These are phyloP conservation scores for Erodium maritimum DNA, from an alignment of 345 rosid species.

Conservation along the genomic window DNA sequence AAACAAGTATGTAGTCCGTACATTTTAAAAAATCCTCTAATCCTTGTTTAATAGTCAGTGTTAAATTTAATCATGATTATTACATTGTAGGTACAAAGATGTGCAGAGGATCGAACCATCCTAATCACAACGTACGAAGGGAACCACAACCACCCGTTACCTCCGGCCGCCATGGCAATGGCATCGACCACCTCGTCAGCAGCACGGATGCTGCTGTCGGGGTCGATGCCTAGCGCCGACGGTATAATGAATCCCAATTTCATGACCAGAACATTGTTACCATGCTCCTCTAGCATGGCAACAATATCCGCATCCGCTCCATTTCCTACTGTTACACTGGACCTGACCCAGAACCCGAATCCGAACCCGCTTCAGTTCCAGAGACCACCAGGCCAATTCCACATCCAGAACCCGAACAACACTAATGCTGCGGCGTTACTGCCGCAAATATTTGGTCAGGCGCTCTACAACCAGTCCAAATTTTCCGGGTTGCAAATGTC, in stretches of 20 bases:
- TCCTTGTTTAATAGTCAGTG: no score
- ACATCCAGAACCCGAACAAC: slow-evolving; percentile 30
- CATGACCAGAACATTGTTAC: slow-evolving; percentile 61
- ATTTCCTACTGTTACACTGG: slow-evolving; percentile 87
- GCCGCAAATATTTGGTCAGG: slow-evolving; percentile 58
- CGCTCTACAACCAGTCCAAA: slow-evolving; percentile 46
- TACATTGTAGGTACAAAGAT: slow-evolving; percentile 80
- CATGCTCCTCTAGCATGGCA: slow-evolving; percentile 93
- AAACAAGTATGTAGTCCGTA: slow-evolving; percentile 58
- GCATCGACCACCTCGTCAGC: slow-evolving; percentile 91
- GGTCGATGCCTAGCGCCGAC: slow-evolving; percentile 73
- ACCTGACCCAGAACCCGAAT: slow-evolving; percentile 47
- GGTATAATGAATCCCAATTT: slow-evolving; percentile 60
- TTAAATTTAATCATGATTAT: no score
- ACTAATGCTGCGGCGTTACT: slow-evolving; percentile 20
- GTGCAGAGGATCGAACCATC: slow-evolving; percentile 76
- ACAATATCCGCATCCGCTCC: slow-evolving; percentile 95
- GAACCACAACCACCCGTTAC: slow-evolving; percentile 88
- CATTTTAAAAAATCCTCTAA: no score
- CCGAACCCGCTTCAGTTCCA: slow-evolving; percentile 26
- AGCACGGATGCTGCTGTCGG: slow-evolving; percentile 67
- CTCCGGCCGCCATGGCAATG: slow-evolving; percentile 87
- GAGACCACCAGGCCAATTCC: slow-evolving; percentile 28
- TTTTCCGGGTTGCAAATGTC: slow-evolving; percentile 59
- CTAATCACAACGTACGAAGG: slow-evolving; percentile 91